Conservation (phyloP, 192 early-diverging fungal species). For the Umbelopsis vinacea region DNA sequence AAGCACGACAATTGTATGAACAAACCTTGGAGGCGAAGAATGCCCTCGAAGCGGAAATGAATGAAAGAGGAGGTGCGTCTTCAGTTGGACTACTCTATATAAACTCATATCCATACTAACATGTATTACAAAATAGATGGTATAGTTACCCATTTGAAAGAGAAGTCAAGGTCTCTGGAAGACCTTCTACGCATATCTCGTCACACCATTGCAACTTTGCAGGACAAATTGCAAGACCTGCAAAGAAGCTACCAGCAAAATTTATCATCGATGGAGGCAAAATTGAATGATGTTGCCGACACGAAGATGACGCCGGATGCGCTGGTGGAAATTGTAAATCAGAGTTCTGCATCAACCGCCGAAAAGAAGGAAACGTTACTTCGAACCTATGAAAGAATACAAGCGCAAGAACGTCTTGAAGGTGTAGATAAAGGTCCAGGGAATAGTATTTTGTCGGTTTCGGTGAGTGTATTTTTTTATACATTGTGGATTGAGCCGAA, state of each 20-base stretch:
- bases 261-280: conserved; percentile 64
- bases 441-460: background rate
- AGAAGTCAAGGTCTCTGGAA: conserved; percentile 45
- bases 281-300: conserved; percentile 46
- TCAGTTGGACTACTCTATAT: background rate
- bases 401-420: conserved; percentile 40
- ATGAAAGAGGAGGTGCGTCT: conserved; percentile 60
- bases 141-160: conserved; percentile 56
- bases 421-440: conserved; percentile 9
- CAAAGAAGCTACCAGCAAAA: conserved; percentile 70
- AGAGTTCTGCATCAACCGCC: background rate
- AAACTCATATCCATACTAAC: background rate
- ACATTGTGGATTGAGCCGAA: background rate
- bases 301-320: conserved; percentile 2
- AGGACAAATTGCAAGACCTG: conserved; percentile 71
- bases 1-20: conserved; percentile 66
- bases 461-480: background rate
- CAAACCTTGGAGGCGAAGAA: conserved; percentile 67
- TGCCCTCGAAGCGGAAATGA: conserved; percentile 66
- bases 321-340: conserved; percentile 12
- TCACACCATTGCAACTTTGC: conserved; percentile 74
- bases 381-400: conserved; percentile 31
- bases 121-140: conserved; percentile 26
- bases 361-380: conserved; percentile 19
- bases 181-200: conserved; percentile 69